These are phyloP conservation scores for Ophiostoma sp. DNA, from an alignment of 2,329 filamentous ascomycete species.

Conservation along the genomic window DNA sequence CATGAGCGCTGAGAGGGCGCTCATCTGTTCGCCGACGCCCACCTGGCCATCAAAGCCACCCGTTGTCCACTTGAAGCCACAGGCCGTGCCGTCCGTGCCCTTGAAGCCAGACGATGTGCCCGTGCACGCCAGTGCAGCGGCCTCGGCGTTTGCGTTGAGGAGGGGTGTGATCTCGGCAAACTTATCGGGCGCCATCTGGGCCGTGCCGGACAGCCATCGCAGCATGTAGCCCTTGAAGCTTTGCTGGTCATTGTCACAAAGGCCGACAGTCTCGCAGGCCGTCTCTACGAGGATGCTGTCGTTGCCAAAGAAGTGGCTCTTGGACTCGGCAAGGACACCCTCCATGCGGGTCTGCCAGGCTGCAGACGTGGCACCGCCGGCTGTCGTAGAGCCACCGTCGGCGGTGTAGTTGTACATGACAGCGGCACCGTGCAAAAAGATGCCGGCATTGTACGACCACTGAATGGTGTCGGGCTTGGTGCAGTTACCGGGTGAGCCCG, in stretches of 20 bases:
- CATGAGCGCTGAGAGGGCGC: conserved; percentile 57
- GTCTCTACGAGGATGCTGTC: conserved; percentile 57
- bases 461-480: conserved; percentile 51
- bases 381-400: conserved; percentile 32
- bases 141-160: conserved; percentile 46
- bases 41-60: conserved; percentile 51
- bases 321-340: conserved; percentile 50
- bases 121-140: conserved; percentile 48
- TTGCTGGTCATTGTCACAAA: conserved; percentile 66
- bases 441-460: conserved; percentile 66
- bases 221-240: conserved; percentile 71
- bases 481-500: conserved; percentile 40
- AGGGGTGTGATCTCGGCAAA: conserved; percentile 46
- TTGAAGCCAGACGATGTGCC: conserved; percentile 39
- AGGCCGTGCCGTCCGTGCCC: conserved; percentile 54
- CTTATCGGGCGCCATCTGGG: conserved; percentile 51
- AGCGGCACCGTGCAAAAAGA: conserved; percentile 58
- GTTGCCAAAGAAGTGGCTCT: conserved; percentile 53
- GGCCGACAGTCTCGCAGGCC: conserved; percentile 55
- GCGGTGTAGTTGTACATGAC: conserved; percentile 59
- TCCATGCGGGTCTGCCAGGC: conserved; percentile 55
- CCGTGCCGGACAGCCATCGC: conserved; percentile 57
- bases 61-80: conserved; percentile 61
- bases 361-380: conserved; percentile 32
- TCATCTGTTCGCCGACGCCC: conserved; percentile 67